Evolutionary conservation across 2,329 filamentous ascomycete genomes (phyloP).

Genomic region (Elsinoe perseae): DNA sequence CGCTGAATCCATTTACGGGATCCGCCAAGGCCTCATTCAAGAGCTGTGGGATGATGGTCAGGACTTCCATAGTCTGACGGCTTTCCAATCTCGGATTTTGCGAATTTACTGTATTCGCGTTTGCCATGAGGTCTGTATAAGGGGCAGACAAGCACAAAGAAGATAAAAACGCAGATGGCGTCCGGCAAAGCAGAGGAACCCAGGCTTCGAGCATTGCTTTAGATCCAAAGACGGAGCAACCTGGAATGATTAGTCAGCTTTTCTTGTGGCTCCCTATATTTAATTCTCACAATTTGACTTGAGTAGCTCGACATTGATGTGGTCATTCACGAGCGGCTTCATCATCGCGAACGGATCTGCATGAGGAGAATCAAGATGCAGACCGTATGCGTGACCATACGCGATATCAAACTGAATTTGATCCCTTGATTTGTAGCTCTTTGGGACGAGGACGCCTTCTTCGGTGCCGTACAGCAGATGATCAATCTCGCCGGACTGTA

Average conservation of each 20-base stretch:
- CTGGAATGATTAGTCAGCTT: conserved; percentile 11
- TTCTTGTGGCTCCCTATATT: neutral
- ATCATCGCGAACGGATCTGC: neutral
- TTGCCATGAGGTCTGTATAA: conserved; percentile 29
- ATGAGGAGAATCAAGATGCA: neutral
- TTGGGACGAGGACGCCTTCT: neutral
- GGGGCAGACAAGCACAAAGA: conserved; percentile 28
- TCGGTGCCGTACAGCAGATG: neutral
- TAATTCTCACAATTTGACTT: conserved; percentile 26
- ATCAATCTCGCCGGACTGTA: neutral
- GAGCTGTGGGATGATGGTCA: conserved; percentile 17
- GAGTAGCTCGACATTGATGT: conserved; percentile 23
- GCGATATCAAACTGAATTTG: conserved; percentile 7
- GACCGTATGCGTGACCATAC: neutral
- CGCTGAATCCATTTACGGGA: conserved; percentile 22
- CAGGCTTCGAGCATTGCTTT: conserved; percentile 24
- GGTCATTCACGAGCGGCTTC: conserved; percentile 6
- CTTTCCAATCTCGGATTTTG: conserved; percentile 8
- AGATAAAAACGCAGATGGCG: conserved; percentile 26
- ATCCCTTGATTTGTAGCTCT: neutral
- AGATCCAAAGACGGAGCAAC: conserved; percentile 25
- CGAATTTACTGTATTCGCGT: conserved; percentile 4
- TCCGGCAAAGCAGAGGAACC: conserved; percentile 24
- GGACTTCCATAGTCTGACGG: conserved; percentile 15
- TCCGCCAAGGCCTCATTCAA: conserved; percentile 26